Base-by-base conservation (phyloP, 805 yeast species). In the Barnettozyma populi region DNA sequence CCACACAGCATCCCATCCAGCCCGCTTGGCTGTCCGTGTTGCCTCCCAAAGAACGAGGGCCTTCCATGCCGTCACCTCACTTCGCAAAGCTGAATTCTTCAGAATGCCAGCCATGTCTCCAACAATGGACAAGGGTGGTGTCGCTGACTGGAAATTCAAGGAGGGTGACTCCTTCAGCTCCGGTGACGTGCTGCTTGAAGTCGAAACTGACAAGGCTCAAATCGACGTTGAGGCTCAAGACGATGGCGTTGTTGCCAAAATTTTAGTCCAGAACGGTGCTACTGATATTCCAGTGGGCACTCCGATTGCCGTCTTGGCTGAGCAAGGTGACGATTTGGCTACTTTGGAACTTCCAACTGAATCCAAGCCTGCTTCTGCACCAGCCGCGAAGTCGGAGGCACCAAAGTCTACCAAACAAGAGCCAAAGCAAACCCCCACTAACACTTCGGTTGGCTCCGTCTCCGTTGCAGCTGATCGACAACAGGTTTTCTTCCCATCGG, bases 21-120 rank as follows among this genome's bases (percentile, higher is more conserved):
- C 37, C 32, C 32, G 32, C 13, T 11, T 18, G 41, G 29, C 40
- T 32, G 14, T 16, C 38, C 32, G 41, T 18, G 5, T 23, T 7
- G 27, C 27, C 25, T 16, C 18, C 24, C 27, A n/a, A 14, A n/a
- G 27, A 20, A 8, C 39, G 13, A 35, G 25, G 52, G 59, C 47
- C 18, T 45, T 69, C 44, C 67, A 65, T 45, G 49, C 55, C 7
- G 51, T 64, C 7, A 32, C 45, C n/a, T 46, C 48, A 8, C 25
- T 57, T 4, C 45, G 43, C 24, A 59, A 61, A 45, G 72, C 70
- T 11, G 60, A 64, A 45, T 63, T 78, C 55, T 89, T 88, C 70
- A 82, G 74, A 46, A 92, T 92, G 98, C 99, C 99, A 4, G 97
- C 99, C 23, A 88, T 92, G 97, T 90, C 97, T 5, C 99, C 99